Base-by-base conservation (phyloP, 331 rosid genomes). In the Spiraea crenata region DNA sequence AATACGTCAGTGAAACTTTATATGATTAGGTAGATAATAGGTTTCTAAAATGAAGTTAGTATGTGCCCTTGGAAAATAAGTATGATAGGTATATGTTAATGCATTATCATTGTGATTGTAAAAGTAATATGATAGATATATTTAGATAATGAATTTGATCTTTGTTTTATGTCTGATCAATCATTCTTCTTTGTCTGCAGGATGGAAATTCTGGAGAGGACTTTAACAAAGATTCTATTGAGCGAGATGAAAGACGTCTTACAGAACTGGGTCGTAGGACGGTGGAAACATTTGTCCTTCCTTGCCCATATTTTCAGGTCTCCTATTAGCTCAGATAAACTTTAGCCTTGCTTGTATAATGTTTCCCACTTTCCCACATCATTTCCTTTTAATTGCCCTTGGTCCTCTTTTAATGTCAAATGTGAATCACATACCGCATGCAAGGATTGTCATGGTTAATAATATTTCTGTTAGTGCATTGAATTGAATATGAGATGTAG, bases 191-290 rank as follows among this genome's bases (percentile, higher is more conserved):
- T 54, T 63, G 63, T 58, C 49, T 64, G 60, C 79, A 95, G 99
- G 99, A 95, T 77, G 96, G 93, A 60, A 91, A 81, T 77, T 85
- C 96, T 13, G 99, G 99, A 59, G 99, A 95, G 81, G 99, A 91
- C 79, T 89, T 91, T 74, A 89, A 86, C 79, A 95, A 91, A 75
- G 99, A 95, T 85, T 89, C 99, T 76, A 82, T 85, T 59, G 98
- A 91, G 81, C 96, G 92, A 25, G 99, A 91, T 82, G 98, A 95
- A 86, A 86, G 93, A 80, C 96, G 92, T 70, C 96, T 95, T 60
- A 91, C 98, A 25, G 98, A 95, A 82, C 79, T 95, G 81, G 99
- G 99, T 64, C 96, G 97, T 44, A 91, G 96, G 81, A 95, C 98
- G 82, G 92, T 95, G 73, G 99, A 95, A 83, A 95, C 91, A 82